Evolutionary conservation across 306 rosid genomes (phyloP).

Genomic region (Quillaja saponaria): DNA sequence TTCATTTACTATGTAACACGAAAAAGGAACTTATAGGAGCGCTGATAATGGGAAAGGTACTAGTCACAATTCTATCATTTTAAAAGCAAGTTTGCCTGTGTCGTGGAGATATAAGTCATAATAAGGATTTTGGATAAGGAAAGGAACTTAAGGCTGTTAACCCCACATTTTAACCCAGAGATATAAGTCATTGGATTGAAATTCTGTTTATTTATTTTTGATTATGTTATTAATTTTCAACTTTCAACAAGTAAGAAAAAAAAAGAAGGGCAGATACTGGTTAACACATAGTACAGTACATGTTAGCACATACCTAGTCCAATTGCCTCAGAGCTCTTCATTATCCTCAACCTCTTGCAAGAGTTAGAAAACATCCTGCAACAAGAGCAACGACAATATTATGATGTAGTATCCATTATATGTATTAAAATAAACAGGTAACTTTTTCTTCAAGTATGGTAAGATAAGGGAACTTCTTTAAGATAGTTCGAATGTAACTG

Average conservation of each 20-base stretch:
- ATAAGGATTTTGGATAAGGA: too few species aligned
- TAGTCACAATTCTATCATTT: neutral
- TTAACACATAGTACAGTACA: conserved; percentile 1
- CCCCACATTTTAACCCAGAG: neutral
- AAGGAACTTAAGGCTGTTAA: neutral
- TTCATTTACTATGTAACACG: too few species aligned
- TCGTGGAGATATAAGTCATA: too few species aligned
- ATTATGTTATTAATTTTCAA: neutral
- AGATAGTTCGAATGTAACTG: neutral
- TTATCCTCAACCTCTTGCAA: conserved; percentile 89
- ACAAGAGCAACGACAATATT: conserved; percentile 30
- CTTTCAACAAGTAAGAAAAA: neutral
- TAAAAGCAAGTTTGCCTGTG: conserved; percentile 7
- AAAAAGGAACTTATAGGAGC: too few species aligned
- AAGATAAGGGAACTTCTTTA: neutral
- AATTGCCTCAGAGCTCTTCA: conserved; percentile 95
- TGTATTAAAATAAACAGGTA: neutral
- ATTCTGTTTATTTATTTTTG: neutral
- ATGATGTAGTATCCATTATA: conserved; percentile 11
- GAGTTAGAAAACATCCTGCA: conserved; percentile 79
- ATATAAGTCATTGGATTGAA: neutral
- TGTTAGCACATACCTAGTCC: conserved; percentile 63
- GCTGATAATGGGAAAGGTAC: too few species aligned
- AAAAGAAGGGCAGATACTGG: neutral
- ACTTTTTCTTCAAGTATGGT: neutral